Evolutionary conservation across 1,139 yeast species (phyloP).

Genomic region (Yamadazyma dushanensis): DNA sequence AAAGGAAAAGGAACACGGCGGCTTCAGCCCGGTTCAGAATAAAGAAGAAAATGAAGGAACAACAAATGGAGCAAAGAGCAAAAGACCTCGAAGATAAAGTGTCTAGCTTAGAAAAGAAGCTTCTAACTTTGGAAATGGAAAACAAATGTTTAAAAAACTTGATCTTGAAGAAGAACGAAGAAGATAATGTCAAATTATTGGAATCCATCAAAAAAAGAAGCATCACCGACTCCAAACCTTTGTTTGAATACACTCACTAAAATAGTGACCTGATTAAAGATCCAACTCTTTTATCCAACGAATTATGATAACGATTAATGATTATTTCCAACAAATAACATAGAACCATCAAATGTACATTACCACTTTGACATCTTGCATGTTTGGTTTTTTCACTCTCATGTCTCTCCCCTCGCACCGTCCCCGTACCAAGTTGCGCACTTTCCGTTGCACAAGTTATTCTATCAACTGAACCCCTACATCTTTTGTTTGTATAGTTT

Average conservation of each 20-base stretch:
- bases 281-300: conserved; percentile 31
- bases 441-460: too few species aligned
- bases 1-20: conserved; percentile 74
- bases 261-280: conserved; percentile 35
- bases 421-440: too few species aligned
- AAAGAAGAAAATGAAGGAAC: conserved; percentile 80
- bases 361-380: too few species aligned
- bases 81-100: conserved; percentile 64
- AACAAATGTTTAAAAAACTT: conserved; percentile 64
- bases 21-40: conserved; percentile 81
- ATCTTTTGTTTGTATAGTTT: too few species aligned
- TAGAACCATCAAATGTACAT: too few species aligned
- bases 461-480: too few species aligned
- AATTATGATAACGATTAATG: conserved; percentile 12
- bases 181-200: conserved; percentile 39
- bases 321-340: conserved; percentile 17
- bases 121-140: conserved; percentile 59
- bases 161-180: conserved; percentile 55
- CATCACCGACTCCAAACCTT: conserved; percentile 30
- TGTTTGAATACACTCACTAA: conserved; percentile 31
- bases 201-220: conserved; percentile 45
- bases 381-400: too few species aligned
- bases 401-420: too few species aligned
- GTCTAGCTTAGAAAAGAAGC: conserved; percentile 57
- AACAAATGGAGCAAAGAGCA: conserved; percentile 73